Percentiles rank a stretch among this genome's conserved stretches.
Conservation (phyloP, 2,329 filamentous ascomycete genomes). For the Colletotrichum destructivum region DNA sequence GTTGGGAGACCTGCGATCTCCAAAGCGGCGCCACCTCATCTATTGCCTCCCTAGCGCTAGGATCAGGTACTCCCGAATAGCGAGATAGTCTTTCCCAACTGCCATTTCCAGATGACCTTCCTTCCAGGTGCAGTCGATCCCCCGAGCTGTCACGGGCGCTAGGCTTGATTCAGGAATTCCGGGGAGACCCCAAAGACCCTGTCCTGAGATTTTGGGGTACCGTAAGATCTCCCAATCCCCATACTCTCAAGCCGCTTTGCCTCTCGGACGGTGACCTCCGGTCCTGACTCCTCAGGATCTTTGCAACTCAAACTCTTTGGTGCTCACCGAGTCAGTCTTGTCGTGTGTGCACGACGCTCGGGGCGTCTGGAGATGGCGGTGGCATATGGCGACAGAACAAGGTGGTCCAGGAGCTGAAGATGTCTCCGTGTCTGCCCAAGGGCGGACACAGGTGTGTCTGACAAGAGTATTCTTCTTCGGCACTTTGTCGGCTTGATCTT, state of each 20-base stretch:
- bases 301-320: background rate
- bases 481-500: background rate
- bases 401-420: background rate
- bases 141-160: constrained; percentile 23
- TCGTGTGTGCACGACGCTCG: background rate
- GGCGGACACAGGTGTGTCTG: background rate
- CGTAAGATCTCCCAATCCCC: constrained; percentile 32
- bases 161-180: constrained; percentile 33
- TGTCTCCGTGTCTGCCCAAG: background rate
- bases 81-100: constrained; percentile 17
- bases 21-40: constrained; percentile 23
- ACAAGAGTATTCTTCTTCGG: background rate
- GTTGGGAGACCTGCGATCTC: constrained; percentile 7
- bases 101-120: constrained; percentile 28
- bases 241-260: constrained; percentile 22
- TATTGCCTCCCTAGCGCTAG: constrained; percentile 11
- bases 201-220: constrained; percentile 35
- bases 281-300: background rate
- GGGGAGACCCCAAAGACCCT: constrained; percentile 36
- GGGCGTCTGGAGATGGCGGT: constrained; percentile 6
- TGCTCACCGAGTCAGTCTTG: constrained; percentile 16
- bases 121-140: constrained; percentile 31
- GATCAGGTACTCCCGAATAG: constrained; percentile 2
- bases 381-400: constrained; percentile 7
- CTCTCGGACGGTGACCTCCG: constrained; percentile 22